Percentiles rank a stretch among this genome's conserved stretches.
Evolutionary conservation across 164 flowering plant genomes (phyloP).

Genomic region (Akebia trifoliata): DNA sequence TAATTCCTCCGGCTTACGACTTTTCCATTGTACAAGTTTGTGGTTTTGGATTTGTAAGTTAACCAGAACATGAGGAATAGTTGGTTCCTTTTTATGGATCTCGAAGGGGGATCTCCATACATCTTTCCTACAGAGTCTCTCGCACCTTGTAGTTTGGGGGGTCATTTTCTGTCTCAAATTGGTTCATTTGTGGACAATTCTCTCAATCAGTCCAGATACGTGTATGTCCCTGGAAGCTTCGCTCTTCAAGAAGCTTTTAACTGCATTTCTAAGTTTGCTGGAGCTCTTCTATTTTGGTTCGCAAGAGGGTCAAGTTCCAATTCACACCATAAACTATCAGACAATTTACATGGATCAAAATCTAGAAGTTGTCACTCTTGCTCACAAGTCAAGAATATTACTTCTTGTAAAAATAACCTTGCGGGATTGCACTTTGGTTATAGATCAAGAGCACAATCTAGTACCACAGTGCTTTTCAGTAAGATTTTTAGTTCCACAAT

Average conservation of each 20-base stretch:
- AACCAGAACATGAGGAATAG: constrained; percentile 36
- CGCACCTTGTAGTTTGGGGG: constrained; percentile 23
- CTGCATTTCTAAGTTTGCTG: constrained; percentile 61
- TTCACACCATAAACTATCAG: constrained; percentile 21
- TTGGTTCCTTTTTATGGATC: constrained; percentile 45
- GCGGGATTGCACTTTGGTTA: constrained; percentile 23
- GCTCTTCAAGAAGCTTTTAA: constrained; percentile 64
- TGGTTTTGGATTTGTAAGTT: neutral
- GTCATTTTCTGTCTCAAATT: constrained; percentile 33
- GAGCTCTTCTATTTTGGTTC: constrained; percentile 41
- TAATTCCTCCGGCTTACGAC: neutral
- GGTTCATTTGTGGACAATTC: constrained; percentile 41
- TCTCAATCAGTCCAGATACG: constrained; percentile 18
- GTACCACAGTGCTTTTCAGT: constrained; percentile 22
- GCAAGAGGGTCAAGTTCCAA: constrained; percentile 34
- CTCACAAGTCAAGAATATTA: constrained; percentile 23
- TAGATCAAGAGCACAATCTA: constrained; percentile 23
- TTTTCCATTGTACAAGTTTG: neutral
- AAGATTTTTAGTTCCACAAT: constrained; percentile 39
- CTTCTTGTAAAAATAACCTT: constrained; percentile 21
- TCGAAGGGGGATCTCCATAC: constrained; percentile 43
- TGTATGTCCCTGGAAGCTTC: constrained; percentile 43
- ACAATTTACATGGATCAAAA: constrained; percentile 18
- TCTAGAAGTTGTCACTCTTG: constrained; percentile 23
- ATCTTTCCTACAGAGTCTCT: constrained; percentile 36